These are phyloP conservation scores for Colletotrichum tanaceti DNA, from an alignment of 2,329 filamentous ascomycete genomes.

Conservation along the genomic window DNA sequence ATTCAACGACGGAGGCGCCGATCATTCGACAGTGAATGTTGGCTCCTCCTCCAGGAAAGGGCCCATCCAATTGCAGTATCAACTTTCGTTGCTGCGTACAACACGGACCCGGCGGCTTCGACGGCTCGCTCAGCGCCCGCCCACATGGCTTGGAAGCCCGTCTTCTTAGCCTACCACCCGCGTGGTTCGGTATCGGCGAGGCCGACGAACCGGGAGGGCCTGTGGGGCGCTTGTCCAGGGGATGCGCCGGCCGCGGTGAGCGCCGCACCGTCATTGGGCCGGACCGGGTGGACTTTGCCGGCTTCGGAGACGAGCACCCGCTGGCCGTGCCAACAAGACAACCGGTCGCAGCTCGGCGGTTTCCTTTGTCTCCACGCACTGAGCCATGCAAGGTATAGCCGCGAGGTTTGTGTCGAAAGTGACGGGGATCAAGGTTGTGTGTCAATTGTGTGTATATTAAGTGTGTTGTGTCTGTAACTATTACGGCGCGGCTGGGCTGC, in stretches of 20 bases:
- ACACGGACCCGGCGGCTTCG: neutral
- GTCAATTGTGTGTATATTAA: no score
- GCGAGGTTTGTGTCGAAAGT: no score
- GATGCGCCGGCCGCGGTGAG: neutral
- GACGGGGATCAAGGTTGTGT: no score
- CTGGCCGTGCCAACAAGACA: neutral
- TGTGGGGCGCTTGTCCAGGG: neutral
- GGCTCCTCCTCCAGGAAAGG: neutral
- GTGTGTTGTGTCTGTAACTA: no score
- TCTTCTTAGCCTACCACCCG: neutral
- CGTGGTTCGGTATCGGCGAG: neutral
- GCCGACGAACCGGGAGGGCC: neutral
- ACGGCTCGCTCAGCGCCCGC: neutral
- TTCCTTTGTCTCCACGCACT: slow-evolving; percentile 5
- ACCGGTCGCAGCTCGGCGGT: neutral
- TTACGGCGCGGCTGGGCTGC: no score
- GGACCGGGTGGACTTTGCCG: neutral
- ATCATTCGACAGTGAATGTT: neutral
- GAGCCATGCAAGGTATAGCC: neutral
- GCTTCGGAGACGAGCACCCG: neutral
- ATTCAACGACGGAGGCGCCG: neutral
- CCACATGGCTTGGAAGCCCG: neutral
- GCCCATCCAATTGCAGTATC: neutral
- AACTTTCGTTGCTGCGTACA: neutral
- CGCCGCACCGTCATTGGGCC: neutral